Evolutionary conservation across 2,329 filamentous ascomycete species (phyloP).

Genomic region (Mycosphaerella sp.): DNA sequence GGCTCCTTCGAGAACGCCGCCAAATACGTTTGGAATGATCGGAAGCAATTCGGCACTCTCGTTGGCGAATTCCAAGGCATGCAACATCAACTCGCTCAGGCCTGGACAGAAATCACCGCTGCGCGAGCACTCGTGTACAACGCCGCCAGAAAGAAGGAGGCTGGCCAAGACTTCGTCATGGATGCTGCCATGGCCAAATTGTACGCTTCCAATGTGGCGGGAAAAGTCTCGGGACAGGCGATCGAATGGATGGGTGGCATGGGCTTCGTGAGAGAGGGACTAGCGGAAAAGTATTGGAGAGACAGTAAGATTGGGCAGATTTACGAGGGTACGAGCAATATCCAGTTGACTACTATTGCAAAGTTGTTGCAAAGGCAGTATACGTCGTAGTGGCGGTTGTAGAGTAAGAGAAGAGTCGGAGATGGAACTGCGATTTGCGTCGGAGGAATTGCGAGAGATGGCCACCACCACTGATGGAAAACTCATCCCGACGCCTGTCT

Average conservation of each 20-base stretch:
- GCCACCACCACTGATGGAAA: too few relatives aligned
- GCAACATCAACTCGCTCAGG: slow-evolving; percentile 97
- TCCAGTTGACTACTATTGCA: slow-evolving; percentile 64
- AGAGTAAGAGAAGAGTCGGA: too few relatives aligned
- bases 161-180: slow-evolving; percentile 86
- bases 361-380: slow-evolving; percentile 65
- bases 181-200: slow-evolving; percentile 99
- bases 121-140: slow-evolving; percentile 93
- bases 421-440: too few relatives aligned
- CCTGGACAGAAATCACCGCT: slow-evolving; percentile 87
- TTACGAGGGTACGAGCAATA: slow-evolving; percentile 73
- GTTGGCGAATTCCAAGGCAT: slow-evolving; percentile 98
- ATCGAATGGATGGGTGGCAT: slow-evolving; percentile 99
- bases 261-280: slow-evolving; percentile 93
- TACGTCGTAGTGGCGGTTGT: slow-evolving; percentile 35
- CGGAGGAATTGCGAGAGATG: too few relatives aligned
- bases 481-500: too few relatives aligned
- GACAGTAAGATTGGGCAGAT: slow-evolving; percentile 97
- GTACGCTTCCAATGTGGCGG: slow-evolving; percentile 87
- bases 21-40: slow-evolving; percentile 94
- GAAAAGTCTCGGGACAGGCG: slow-evolving; percentile 74
- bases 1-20: slow-evolving; percentile 95
- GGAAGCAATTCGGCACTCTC: slow-evolving; percentile 89
- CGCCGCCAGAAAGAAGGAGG: slow-evolving; percentile 95
- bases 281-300: slow-evolving; percentile 95